Base-by-base conservation (phyloP, 2,329 filamentous ascomycete genomes). In the Tolypocladium sp. region DNA sequence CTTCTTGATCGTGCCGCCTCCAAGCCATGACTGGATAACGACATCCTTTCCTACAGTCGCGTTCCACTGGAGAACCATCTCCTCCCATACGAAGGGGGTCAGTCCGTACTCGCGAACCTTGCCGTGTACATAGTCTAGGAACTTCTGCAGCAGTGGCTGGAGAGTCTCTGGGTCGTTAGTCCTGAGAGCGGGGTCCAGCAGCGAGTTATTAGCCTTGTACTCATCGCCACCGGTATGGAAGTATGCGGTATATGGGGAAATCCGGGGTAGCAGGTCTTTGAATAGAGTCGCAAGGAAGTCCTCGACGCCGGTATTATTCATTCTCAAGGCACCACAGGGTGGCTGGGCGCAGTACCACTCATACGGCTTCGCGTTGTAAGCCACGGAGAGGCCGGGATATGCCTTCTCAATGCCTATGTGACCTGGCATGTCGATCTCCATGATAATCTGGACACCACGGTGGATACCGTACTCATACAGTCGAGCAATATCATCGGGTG, bases 181-280 rank as follows among this genome's bases (percentile, higher is more conserved):
- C 6, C 79, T 72, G 44, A 96, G 85, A 1, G 84, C 88, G 6
- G 87, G 83, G 69, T 96, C 92, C 13, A 93, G 81, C 46, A 77
- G 77, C 68, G 77, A 80, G 27, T 76, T 71, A 66, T 92, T 87
- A 61, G 79, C 79, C 72, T 94, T 93, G 62, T 95, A 85, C 76
- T 96, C 92, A 67, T 96, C 92, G 59, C 92, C 92, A 53, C 92
- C 92, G 1, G 89, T 89, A 74, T 96, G 91, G 77, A 93, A 95
- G 74, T 93, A 84, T 7, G 84, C 76, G 2, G 87, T 80, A 71
- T 90, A n/a, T n/a, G n/a, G n/a, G n/a, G n/a, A n/a, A n/a, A n/a
- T n/a, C n/a, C n/a, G 81, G 17, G 91, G 91, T 57, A 95, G 76
- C 27, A 96, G 70, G 68, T 96, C 92, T n/a, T 80, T 79, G 66